Evolutionary conservation across 176 grass and related monocot species (phyloP).

Genomic region (Panicum miliaceum): DNA sequence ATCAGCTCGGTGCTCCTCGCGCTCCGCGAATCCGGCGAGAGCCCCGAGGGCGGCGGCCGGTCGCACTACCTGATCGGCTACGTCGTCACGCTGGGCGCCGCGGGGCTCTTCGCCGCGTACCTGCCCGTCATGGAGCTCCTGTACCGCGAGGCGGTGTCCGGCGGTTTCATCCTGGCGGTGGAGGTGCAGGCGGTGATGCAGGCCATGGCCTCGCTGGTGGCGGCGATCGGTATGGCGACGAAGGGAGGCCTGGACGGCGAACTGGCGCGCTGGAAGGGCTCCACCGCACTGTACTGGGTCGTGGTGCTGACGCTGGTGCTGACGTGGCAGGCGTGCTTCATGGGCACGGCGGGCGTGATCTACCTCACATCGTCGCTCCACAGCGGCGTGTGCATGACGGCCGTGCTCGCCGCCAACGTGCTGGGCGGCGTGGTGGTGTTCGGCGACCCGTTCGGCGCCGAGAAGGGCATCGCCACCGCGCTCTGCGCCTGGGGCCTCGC

Average conservation of each 20-base stretch:
- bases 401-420: constrained; percentile 73
- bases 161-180: constrained; percentile 47
- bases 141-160: constrained; percentile 57
- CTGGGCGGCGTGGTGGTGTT: constrained; percentile 71
- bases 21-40: constrained; percentile 52
- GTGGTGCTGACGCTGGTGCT: constrained; percentile 55
- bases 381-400: constrained; percentile 88
- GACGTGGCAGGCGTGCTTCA: constrained; percentile 94
- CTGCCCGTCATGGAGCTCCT: constrained; percentile 83
- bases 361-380: constrained; percentile 84
- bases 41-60: constrained; percentile 30
- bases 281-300: constrained; percentile 56
- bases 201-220: constrained; percentile 61
- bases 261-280: constrained; percentile 49
- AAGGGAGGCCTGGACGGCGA: constrained; percentile 25
- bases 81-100: constrained; percentile 70
- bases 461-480: constrained; percentile 72
- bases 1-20: constrained; percentile 78
- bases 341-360: constrained; percentile 87
- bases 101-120: constrained; percentile 72
- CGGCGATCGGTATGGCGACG: constrained; percentile 48
- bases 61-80: constrained; percentile 63
- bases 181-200: constrained; percentile 90
- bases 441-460: constrained; percentile 72
- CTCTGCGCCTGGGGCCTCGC: constrained; percentile 83